Conservation (phyloP, 1,284 basidiomycete species). For the Trichosporon coremiiforme region DNA sequence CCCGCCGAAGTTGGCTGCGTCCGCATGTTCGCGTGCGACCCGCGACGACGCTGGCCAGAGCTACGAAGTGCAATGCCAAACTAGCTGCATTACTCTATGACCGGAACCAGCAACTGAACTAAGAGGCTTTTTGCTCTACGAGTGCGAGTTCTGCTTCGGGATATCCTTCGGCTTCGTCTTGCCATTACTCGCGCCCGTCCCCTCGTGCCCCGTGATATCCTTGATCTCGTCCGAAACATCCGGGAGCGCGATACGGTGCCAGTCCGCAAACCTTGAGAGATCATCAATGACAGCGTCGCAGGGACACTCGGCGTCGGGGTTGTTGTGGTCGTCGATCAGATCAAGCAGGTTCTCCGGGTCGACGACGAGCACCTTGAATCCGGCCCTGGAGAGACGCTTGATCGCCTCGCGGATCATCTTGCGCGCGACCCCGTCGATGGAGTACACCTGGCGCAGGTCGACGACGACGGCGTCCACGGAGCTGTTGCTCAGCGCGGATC, state of each 20-base stretch:
- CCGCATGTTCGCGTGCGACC: too few species aligned
- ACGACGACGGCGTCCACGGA: slow-evolving; percentile 25
- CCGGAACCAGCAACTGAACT: neutral
- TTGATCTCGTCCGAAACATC: slow-evolving; percentile 8
- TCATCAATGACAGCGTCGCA: slow-evolving; percentile 24
- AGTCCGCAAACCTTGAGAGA: slow-evolving; percentile 19
- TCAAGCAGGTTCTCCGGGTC: slow-evolving; percentile 28
- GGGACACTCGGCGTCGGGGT: slow-evolving; percentile 6
- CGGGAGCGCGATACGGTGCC: slow-evolving; percentile 16
- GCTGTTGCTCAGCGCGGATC: neutral
- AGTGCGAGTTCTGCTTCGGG: neutral
- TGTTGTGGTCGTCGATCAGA: slow-evolving; percentile 12
- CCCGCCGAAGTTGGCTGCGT: too few species aligned
- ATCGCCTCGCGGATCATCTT: slow-evolving; percentile 29
- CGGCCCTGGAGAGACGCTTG: slow-evolving; percentile 22
- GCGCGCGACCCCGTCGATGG: slow-evolving; percentile 23
- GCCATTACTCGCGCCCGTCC: neutral
- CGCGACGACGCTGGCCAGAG: too few species aligned
- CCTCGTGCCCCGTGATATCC: neutral
- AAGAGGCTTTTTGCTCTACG: too few species aligned
- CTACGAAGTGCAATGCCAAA: too few species aligned
- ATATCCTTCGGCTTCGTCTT: neutral
- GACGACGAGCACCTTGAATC: slow-evolving; percentile 22
- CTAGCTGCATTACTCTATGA: neutral
- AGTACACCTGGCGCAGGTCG: slow-evolving; percentile 28